Base-by-base conservation (phyloP, 2,329 filamentous ascomycete genomes). In the Sordariomycetes sp. region DNA sequence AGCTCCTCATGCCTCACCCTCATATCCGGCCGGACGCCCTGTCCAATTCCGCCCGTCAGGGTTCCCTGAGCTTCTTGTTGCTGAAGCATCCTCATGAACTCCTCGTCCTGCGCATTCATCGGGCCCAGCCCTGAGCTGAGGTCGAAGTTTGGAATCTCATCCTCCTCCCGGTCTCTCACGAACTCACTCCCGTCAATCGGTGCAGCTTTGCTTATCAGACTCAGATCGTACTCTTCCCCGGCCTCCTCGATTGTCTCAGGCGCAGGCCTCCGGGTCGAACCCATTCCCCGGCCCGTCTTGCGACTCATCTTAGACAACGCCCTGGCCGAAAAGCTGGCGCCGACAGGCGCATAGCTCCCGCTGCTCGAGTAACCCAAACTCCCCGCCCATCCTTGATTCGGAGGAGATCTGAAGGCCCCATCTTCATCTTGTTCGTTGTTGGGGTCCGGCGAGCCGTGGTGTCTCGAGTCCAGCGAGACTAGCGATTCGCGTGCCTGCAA, bases 21-120 rank as follows among this genome's bases (percentile, higher is more conserved):
- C 4, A 60, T 53, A 18, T 66, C 60, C 0, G 71, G 61, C 18
- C 51, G 59, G 40, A 72, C 68, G 3, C 75, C 75, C 21, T 57
- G 54, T 2, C 75, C 75, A 9, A 79, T 45, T 0, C 75, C 75
- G n/a, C 72, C 70, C 0, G 72, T 78, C 18, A 79, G 52, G 23
- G 57, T 61, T 3, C 73, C 74, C 7, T 54, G 61, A 3, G 71
- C 66, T 46, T 79, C 75, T 40, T 72, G 63, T 26, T 63, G 56
- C 43, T 72, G 68, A 11, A 71, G 44, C 3, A 54, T 55, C 39
- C 50, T 59, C 26, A 68, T 40, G 32, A 71, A 71, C 5, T 50
- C 59, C 6, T 59, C 51, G 32, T 70, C 64, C 27, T 68, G 63
- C 2, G 52, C 42, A 4, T 57, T 58, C 40, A 59, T 53, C 3